Conservation (phyloP, 2,329 filamentous ascomycete species). For the Kalaharituber pfeilii region DNA sequence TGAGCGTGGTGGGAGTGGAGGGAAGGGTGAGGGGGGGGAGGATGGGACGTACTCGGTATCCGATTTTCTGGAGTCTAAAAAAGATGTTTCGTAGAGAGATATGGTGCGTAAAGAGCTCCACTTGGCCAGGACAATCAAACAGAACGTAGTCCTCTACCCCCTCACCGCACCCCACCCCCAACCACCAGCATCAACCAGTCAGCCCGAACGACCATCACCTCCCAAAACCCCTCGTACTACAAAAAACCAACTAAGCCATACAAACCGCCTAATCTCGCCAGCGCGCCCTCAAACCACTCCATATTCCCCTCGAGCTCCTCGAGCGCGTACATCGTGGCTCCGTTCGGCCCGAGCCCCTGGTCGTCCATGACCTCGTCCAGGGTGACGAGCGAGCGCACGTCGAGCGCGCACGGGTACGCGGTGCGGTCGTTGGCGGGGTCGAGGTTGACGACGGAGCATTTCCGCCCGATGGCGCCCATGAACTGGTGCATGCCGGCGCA, state of each 20-base stretch:
- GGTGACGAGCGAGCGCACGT: conserved; percentile 75
- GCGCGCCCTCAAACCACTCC: conserved; percentile 70
- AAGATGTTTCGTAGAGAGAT: conserved; percentile 82
- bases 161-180: not conserved
- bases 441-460: conserved; percentile 88
- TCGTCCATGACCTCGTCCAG: conserved; percentile 91
- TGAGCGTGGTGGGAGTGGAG: conserved; percentile 9
- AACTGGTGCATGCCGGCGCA: conserved; percentile 99
- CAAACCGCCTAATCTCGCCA: conserved; percentile 53
- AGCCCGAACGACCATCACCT: too few species aligned
- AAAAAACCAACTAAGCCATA: conserved; percentile 1
- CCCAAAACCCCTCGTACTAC: not conserved
- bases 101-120: conserved; percentile 94
- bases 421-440: conserved; percentile 93
- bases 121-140: conserved; percentile 93
- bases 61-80: conserved; percentile 72
- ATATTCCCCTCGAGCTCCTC: conserved; percentile 90
- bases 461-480: conserved; percentile 82
- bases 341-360: conserved; percentile 79
- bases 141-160: conserved; percentile 65
- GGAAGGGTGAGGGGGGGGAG: not conserved
- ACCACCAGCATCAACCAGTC: not conserved
- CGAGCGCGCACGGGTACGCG: conserved; percentile 72
- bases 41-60: conserved; percentile 57
- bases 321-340: conserved; percentile 77